Evolutionary conservation across 108 stramenopile species (phyloP), one percentile per base, ranked within the genome.

Genomic region (Nannochloropsis oceanica): DNA sequence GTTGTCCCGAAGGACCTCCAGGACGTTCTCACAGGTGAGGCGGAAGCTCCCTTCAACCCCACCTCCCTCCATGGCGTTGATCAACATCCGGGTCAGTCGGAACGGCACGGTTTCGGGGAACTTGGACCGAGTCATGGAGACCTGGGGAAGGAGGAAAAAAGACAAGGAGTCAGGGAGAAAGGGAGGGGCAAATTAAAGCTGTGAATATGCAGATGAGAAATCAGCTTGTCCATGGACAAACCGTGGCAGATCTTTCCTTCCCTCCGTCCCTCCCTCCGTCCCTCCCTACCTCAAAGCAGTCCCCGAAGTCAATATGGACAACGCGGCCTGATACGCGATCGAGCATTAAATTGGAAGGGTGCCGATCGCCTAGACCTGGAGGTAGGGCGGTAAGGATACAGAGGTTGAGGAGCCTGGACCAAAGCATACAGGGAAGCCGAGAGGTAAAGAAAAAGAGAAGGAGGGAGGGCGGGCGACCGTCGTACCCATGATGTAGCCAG

Each of bases 331-430:
- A 34, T 12, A 22, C 20, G 12, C 42, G 43, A 79, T 86, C 95
- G 13, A 96, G 84, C 95, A 96, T 96, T 20, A 96, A 84, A 86
- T 96, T 96, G 20, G 93, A 94, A 26, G 96, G 97, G 86, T 96
- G 96, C 13, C 96, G 91, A 89, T 96, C 96, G 25, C 96, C 96
- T 24, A 96, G 92, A 73, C 96, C 59, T 73, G 59, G 59, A 73
- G 59, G 8, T 7, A 73, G 59, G 22, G 22, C 7, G 59, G 2
- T 5, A 73, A n/a, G 59, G 59, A 73, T 2, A 9, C 2, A 73
- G 59, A n/a, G 59, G n/a, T 95, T n/a, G 2, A 73, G 59, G 2
- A 3, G 59, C 18, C n/a, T 18, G 59, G 59, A 73, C n/a, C n/a
- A n/a, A n/a, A n/a, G n/a, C n/a, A n/a, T n/a, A n/a, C 5, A 9